Evolutionary conservation across 805 yeast genomes (phyloP), one percentile per base, ranked within the genome.

Genomic region (Cyberlindnera veronae): DNA sequence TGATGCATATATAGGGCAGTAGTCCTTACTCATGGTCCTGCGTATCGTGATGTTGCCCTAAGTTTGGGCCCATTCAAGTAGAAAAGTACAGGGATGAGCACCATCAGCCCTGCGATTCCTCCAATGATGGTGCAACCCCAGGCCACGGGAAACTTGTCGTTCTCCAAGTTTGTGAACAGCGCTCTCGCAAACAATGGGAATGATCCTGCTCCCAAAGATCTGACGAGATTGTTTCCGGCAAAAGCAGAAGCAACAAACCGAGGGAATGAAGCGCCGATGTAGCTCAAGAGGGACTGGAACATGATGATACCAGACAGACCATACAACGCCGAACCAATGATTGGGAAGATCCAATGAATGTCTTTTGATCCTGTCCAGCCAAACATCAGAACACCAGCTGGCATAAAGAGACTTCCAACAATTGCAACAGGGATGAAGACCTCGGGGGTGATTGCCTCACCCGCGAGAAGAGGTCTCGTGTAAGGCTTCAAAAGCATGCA

Each of bases 101-200:
- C 61, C 66, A 76, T 55, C 4, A 64, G 53, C 7, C 66, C 47
- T 1, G 78, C 70, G 28, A 78, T 58, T 39, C 72, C 68, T 4
- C 76, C 85, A 28, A 78, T 55, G 21, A 78, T 55, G 4, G 78
- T 71, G 27, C 68, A 62, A 0, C 80, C 84, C 76, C 76, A 76
- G 35, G 69, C 67, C 29, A 71, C 68, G 2, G 84, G 83, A 53
- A 63, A 79, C 29, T 65, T 68, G 2, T 60, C 60, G 34, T 71
- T 68, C 2, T 70, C 66, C 70, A 84, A 68, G 41, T 71, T 72
- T 21, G 63, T 54, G 58, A 82, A 83, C 85, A 84, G 74, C 43
- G 71, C 76, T 8, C 71, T 63, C 0, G 86, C 86, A 57, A 84
- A 84, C 36, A 84, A 64, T 23, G 86, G 86, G 71, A 77, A 78